Conservation (phyloP, 1,284 basidiomycete species). For the Tilletia indica region DNA sequence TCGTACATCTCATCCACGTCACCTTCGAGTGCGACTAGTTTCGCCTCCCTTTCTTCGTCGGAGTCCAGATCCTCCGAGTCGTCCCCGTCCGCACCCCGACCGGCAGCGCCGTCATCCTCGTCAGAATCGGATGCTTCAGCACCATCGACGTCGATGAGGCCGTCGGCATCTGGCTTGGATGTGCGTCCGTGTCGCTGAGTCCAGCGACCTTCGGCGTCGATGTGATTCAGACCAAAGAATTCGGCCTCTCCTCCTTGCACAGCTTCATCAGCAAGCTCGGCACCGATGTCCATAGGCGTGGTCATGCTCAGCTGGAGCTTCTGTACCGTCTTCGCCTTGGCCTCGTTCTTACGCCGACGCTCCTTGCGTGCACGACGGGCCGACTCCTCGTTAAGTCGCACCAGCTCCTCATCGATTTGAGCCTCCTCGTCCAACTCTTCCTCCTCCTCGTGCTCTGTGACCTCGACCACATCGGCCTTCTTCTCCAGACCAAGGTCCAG, state of each 20-base stretch:
- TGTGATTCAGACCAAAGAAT: conserved; percentile 44
- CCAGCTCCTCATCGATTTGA: conserved; percentile 72
- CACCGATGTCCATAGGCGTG: conserved; percentile 88
- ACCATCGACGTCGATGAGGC: conserved; percentile 19
- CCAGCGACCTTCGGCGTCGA: conserved; percentile 28
- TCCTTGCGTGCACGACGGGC: conserved; percentile 74
- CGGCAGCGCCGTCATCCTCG: conserved; percentile 46
- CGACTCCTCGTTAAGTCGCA: conserved; percentile 77
- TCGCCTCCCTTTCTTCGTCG: conserved; percentile 61
- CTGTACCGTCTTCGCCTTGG: conserved; percentile 80
- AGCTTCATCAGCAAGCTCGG: conserved; percentile 63
- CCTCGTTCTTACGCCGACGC: conserved; percentile 82
- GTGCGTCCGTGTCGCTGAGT: conserved; percentile 11
- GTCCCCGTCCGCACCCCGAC: conserved; percentile 34
- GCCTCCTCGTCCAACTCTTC: conserved; percentile 62
- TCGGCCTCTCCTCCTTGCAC: conserved; percentile 41
- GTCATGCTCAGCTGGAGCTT: conserved; percentile 98
- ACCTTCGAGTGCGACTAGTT: conserved; percentile 66
- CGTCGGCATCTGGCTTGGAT: conserved; percentile 4
- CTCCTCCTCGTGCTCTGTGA: conserved; percentile 68
- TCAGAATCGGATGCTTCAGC: conserved; percentile 43
- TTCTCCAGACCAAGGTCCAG: conserved; percentile 63
- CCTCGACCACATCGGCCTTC: conserved; percentile 61
- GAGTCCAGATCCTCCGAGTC: conserved; percentile 62
- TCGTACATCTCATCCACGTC: conserved; percentile 87